These are phyloP conservation scores for Dorcoceras hygrometricum DNA, from an alignment of 257 asterid species.

Conservation along the genomic window DNA sequence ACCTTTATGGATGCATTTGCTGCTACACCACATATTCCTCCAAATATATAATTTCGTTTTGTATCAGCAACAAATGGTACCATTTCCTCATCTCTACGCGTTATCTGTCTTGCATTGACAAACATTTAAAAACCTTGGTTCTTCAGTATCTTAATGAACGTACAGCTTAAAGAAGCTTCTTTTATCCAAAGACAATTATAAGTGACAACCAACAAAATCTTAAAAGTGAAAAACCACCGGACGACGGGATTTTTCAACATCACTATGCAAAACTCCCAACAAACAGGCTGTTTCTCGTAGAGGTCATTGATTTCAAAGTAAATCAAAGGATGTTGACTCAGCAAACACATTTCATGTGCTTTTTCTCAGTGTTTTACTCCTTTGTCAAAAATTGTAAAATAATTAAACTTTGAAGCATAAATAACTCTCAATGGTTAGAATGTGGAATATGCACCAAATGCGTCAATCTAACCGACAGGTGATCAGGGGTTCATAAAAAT, in stretches of 20 bases:
- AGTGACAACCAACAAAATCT: not conserved
- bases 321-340: too few relatives aligned
- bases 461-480: too few relatives aligned
- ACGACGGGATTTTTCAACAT: not conserved
- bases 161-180: not conserved
- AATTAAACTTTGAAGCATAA: too few relatives aligned
- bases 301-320: not conserved
- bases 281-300: not conserved
- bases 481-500: too few relatives aligned
- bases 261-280: not conserved
- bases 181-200: not conserved
- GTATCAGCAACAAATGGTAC: conserved; percentile 76
- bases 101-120: conserved; percentile 51
- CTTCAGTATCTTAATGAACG: conserved; percentile 11
- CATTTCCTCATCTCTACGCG: conserved; percentile 99
- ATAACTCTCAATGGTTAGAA: not conserved
- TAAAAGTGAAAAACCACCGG: not conserved
- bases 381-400: not conserved
- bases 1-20: conserved; percentile 83
- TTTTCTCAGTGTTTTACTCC: not conserved
- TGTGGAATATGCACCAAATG: too few relatives aligned
- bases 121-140: conserved; percentile 10
- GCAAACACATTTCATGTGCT: too few relatives aligned
- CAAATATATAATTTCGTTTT: conserved; percentile 89
- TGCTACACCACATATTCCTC: conserved; percentile 88